Base-by-base conservation (phyloP, 164 flowering plant species). In the Chimonanthus salicifolius region DNA sequence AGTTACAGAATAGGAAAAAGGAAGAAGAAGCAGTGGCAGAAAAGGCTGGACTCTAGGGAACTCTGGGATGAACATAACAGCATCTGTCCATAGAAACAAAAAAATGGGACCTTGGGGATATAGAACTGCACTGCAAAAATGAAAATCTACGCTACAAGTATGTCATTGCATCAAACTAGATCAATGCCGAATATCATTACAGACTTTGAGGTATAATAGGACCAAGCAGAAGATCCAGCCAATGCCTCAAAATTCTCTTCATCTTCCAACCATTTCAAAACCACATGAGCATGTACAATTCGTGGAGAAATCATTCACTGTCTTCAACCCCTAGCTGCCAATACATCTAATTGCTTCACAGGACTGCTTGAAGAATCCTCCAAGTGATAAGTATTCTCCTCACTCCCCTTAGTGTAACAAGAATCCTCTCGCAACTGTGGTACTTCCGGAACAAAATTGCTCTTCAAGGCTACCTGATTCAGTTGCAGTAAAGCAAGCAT, bases 401-500 rank as follows among this genome's bases (percentile, higher is more conserved):
- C n/a, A 33, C 62, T 74, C 58, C 77, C 62, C 44, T 47, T 76
- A 13, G 66, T 66, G 69, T 67, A 65, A 66, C 45, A 66, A 44
- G 49, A 71, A 51, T 63, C 67, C 10, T 78, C 83, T 44, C 60
- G 70, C 47, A 68, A 4, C 47, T 76, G 76, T 65, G 71, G 65
- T 50, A 62, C 64, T n/a, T 73, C 81, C 45, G 46, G 44, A 11
- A 65, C 47, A 74, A 50, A 63, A 65, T 70, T 62, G 16, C 67
- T 67, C 71, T 68, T 78, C 44, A 68, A 75, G 62, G 70, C 51
- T 9, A 64, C 64, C 58, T 75, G 81, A 58, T 78, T 80, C 50
- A 81, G 64, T 73, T 81, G 83, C 72, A 75, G 71, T 43, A 81
- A 64, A 6, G 92, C 94, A 72, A 92, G 79, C 94, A 91, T 88